A percentile compares a stretch with the other conserved stretches of the same genome.
Evolutionary conservation across 148 eudicot species (phyloP).

Genomic region (Gaultheria prostrata): DNA sequence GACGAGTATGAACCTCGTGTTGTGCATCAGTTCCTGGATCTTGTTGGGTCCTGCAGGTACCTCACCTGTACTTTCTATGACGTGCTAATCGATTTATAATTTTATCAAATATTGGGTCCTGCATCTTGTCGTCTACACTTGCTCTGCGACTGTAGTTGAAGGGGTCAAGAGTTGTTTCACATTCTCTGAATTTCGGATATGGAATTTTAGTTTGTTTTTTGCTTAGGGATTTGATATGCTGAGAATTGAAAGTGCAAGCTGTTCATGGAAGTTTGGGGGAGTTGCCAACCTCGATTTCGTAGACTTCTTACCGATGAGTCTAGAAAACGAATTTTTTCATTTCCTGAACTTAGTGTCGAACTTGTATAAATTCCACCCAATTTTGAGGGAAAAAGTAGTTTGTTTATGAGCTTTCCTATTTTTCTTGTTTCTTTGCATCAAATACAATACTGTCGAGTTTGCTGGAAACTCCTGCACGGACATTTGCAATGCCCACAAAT

Average conservation of each 20-base stretch:
- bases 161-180: neutral
- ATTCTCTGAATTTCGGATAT: neutral
- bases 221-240: neutral
- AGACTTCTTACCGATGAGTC: neutral
- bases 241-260: neutral
- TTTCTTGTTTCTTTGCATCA: slow-evolving; percentile 34
- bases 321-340: neutral
- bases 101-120: neutral
- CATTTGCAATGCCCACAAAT: slow-evolving; percentile 53
- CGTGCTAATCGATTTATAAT: neutral
- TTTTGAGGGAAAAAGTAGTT: too few relatives aligned
- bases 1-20: slow-evolving; percentile 91
- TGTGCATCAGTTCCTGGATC: slow-evolving; percentile 80
- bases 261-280: neutral
- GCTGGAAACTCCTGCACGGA: slow-evolving; percentile 82
- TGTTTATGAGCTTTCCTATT: too few relatives aligned
- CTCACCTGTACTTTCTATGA: neutral
- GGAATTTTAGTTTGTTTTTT: neutral
- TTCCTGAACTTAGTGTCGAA: neutral
- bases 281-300: neutral
- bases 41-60: too few relatives aligned
- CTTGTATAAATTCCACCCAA: too few relatives aligned
- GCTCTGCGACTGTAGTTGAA: neutral
- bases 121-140: neutral
- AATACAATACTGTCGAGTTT: slow-evolving; percentile 63